Evolutionary conservation across 2,329 filamentous ascomycete species (phyloP), one percentile per base, ranked within the genome.

Genomic region (Lasiodiplodia gonubiensis): DNA sequence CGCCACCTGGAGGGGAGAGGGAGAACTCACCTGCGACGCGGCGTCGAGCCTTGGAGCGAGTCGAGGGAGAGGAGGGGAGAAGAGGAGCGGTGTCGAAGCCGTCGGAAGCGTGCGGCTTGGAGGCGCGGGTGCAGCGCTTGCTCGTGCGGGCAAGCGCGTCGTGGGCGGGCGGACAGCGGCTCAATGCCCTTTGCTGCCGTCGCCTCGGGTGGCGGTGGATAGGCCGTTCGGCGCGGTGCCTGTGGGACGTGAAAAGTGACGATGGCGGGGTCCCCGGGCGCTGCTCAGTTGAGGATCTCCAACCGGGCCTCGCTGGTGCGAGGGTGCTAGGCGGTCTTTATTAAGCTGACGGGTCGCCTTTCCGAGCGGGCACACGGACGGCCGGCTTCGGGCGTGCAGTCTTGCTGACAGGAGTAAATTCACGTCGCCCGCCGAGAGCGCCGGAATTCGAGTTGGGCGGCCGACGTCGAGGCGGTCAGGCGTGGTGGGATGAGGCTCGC

Each of bases 41-140:
- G 33, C 18, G 59, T 23, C 21, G 42, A 54, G 33, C 39, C 23
- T 37, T 52, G 27, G 49, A 33, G 65, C 51, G 52, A 61, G 21
- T 23, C 39, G 51, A 39, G 54, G 69, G 70, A 70, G 68, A 69
- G 67, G 70, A 66, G 69, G 68, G 68, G 68, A 61, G 70, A 65
- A 69, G 72, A 72, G 74, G 70, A 72, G 73, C 74, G 74, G 75
- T 72, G 74, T 33, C 30, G 66, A 72, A 68, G 68, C 39, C 60
- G 39, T 33, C 54, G 53, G 60, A 52, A 57, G 66, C 48, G 48
- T 64, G 46, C 60, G 60, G 60, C 46, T 35, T 35, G 60, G 48
- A 52, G 30, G 46, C 25, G 42, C 60, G 46, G 46, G 64, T 35
- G 64, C 64, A 53, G 51, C 53, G 52, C 51, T 42, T 48, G 49